phyloP scores from a whole-genome alignment of 169 alveolate genomes.

The Amoebophrya sp. region DNA sequence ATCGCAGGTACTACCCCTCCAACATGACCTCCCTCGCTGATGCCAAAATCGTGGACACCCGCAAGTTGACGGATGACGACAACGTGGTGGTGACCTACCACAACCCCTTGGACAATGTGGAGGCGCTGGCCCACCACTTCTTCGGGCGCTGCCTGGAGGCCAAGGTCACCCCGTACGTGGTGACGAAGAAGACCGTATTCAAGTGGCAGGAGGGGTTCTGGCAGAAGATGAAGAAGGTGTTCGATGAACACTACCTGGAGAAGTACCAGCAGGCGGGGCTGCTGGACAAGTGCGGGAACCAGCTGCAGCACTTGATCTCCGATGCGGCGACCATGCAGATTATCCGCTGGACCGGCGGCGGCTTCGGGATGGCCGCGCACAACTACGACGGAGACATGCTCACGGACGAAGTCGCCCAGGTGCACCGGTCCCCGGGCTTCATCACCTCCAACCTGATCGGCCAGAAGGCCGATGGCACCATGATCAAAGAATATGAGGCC shows the following conservation, averaged over 20 bases:
- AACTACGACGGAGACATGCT: conserved; percentile 50
- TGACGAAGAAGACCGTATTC: conserved; percentile 47
- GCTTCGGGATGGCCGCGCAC: conserved; percentile 49
- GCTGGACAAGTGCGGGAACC: conserved; percentile 41
- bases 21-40: not conserved
- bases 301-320: conserved; percentile 42
- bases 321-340: conserved; percentile 51
- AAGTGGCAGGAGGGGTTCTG: conserved; percentile 51
- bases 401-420: conserved; percentile 49
- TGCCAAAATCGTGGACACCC: not conserved
- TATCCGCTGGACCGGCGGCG: conserved; percentile 50
- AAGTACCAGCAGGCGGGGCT: conserved; percentile 37
- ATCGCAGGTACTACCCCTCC: not conserved
- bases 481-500: conserved; percentile 47
- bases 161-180: conserved; percentile 44
- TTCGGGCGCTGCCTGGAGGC: conserved; percentile 43
- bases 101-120: not conserved
- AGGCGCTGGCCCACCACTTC: conserved; percentile 39
- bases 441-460: conserved; percentile 44
- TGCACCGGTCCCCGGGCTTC: conserved; percentile 49
- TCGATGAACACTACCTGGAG: conserved; percentile 29
- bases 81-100: not conserved
- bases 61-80: conserved; percentile 20
- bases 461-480: conserved; percentile 43
- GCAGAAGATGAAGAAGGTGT: conserved; percentile 47